phyloP scores from a whole-genome alignment of 257 asterid species.

The Ilex asprella region DNA sequence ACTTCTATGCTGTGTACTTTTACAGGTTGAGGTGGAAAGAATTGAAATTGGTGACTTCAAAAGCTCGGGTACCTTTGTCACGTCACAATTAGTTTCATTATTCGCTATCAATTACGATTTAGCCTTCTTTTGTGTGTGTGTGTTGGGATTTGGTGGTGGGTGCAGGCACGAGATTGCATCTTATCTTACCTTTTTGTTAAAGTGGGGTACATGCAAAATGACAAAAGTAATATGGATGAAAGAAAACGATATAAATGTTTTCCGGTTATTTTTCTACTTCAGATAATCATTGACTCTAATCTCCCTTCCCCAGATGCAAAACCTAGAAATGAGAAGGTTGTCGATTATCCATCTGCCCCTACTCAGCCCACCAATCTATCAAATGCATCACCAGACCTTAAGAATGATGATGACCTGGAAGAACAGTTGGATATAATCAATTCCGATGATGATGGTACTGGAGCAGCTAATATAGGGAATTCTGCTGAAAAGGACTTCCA shows the following conservation, averaged over 20 bases:
- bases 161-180: no score
- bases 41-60: slow-evolving; percentile 75
- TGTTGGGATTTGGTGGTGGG: no score
- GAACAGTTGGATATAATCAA: slow-evolving; percentile 76
- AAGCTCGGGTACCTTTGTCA: slow-evolving; percentile 49
- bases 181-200: no score
- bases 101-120: no score
- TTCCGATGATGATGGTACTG: slow-evolving; percentile 44
- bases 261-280: no score
- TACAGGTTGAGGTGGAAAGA: slow-evolving; percentile 90
- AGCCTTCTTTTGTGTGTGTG: no score
- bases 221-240: no score
- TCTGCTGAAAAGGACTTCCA: slow-evolving; percentile 45
- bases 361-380: slow-evolving; percentile 43
- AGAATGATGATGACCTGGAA: slow-evolving; percentile 54
- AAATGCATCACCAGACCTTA: slow-evolving; percentile 48
- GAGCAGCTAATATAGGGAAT: slow-evolving; percentile 33
- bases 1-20: slow-evolving; percentile 8
- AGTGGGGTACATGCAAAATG: no score
- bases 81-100: no score
- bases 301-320: slow-evolving; percentile 46
- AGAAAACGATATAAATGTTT: no score
- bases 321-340: slow-evolving; percentile 47
- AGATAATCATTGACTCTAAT: no score
- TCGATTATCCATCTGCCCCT: slow-evolving; percentile 36